Conservation (phyloP, 345 rosid genomes). For the Syzygium grande region DNA sequence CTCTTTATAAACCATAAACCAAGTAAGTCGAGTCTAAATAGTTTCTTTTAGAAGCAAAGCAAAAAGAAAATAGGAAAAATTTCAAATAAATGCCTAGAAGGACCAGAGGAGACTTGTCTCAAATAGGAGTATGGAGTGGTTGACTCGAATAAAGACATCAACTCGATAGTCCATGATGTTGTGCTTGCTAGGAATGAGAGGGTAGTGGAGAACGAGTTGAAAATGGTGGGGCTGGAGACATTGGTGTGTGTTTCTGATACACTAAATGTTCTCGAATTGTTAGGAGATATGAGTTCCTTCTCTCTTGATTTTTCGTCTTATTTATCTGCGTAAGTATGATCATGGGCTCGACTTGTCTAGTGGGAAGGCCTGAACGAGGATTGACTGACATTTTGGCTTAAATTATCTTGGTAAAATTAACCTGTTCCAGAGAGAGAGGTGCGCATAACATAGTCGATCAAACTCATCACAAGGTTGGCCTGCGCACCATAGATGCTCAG, state of each 20-base stretch:
- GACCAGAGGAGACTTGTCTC: too few relatives aligned
- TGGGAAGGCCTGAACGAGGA: not conserved
- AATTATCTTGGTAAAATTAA: too few relatives aligned
- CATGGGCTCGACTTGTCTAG: not conserved
- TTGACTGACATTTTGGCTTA: not conserved
- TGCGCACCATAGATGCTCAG: not conserved
- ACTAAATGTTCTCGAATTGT: not conserved
- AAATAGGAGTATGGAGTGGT: too few relatives aligned
- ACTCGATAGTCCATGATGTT: constrained; percentile 54
- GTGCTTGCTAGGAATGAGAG: constrained; percentile 63
- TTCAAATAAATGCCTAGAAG: too few relatives aligned
- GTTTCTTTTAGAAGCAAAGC: too few relatives aligned
- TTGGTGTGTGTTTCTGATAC: constrained; percentile 45
- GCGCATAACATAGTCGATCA: not conserved
- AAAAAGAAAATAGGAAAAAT: too few relatives aligned
- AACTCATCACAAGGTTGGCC: not conserved
- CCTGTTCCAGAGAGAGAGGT: not conserved
- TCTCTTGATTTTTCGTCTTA: not conserved
- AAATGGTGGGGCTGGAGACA: constrained; percentile 72
- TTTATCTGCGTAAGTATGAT: not conserved
- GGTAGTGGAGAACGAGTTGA: constrained; percentile 50
- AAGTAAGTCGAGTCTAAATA: too few relatives aligned
- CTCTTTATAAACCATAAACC: too few relatives aligned
- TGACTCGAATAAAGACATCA: too few relatives aligned
- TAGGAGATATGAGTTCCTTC: not conserved